A percentile compares a stretch with the other conserved stretches of the same genome.
Evolutionary conservation across 768 basidiomycete genomes (phyloP).

Genomic region (Termitomyces sp.): DNA sequence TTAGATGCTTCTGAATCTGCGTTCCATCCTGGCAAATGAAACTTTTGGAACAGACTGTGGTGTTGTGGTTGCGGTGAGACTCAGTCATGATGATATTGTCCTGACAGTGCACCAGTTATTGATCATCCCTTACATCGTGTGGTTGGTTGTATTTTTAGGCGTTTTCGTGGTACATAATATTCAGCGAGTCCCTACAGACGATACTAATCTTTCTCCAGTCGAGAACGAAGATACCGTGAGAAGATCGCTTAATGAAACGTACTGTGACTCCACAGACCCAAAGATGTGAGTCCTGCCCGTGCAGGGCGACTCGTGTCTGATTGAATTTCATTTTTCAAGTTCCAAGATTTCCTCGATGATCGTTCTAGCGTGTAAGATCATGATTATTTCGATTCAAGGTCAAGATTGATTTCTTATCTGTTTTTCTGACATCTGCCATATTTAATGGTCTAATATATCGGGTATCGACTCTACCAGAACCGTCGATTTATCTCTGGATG

Average conservation of each 20-base stretch:
- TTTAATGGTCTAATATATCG: slow-evolving; percentile 5
- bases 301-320: neutral
- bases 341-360: slow-evolving; percentile 21
- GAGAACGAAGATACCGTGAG: slow-evolving; percentile 16
- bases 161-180: slow-evolving; percentile 14
- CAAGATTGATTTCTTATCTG: neutral
- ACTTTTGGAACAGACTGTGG: slow-evolving; percentile 12
- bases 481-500: slow-evolving; percentile 8
- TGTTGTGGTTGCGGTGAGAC: slow-evolving; percentile 15
- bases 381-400: slow-evolving; percentile 20
- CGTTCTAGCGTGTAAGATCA: slow-evolving; percentile 15
- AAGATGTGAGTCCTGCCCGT: slow-evolving; percentile 11
- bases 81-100: neutral
- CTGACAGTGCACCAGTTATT: slow-evolving; percentile 16
- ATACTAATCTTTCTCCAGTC: slow-evolving; percentile 11
- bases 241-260: slow-evolving; percentile 22
- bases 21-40: slow-evolving; percentile 13
- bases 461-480: slow-evolving; percentile 19
- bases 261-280: slow-evolving; percentile 20
- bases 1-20: slow-evolving; percentile 23
- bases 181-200: neutral
- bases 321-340: slow-evolving; percentile 6
- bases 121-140: slow-evolving; percentile 20
- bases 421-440: neutral
- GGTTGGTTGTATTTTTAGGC: slow-evolving; percentile 19